Evolutionary conservation across 1,284 basidiomycete species (phyloP).

Genomic region (Ustilago loliicola): DNA sequence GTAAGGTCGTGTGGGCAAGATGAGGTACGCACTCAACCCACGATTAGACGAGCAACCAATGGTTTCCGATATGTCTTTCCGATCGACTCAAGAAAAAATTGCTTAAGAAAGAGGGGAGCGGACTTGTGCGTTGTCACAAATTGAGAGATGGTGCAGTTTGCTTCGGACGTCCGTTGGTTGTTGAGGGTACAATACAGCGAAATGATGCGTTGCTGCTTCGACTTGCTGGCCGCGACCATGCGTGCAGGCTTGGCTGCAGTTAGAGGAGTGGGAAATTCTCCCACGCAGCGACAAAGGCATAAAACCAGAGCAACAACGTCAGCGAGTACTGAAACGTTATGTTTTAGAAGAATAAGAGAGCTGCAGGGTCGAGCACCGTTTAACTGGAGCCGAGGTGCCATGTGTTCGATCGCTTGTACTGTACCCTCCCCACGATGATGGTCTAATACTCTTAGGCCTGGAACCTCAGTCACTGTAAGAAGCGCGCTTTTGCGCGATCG

Average conservation of each 20-base stretch:
- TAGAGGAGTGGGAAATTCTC: background rate
- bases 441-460: background rate
- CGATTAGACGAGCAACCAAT: background rate
- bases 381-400: slow-evolving; percentile 41
- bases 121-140: background rate
- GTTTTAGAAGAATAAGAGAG: background rate
- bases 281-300: background rate
- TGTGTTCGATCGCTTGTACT: slow-evolving; percentile 16
- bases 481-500: background rate
- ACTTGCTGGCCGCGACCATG: background rate
- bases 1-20: background rate
- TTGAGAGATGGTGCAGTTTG: background rate
- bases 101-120: background rate
- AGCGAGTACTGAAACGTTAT: background rate
- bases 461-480: background rate
- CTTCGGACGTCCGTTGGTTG: no score
- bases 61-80: background rate
- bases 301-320: background rate
- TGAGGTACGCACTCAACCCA: background rate
- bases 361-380: slow-evolving; percentile 37
- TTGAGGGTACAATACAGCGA: no score
- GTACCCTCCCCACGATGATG: background rate
- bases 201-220: no score
- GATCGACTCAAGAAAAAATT: background rate
- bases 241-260: slow-evolving; percentile 2